Evolutionary conservation across 2,329 filamentous ascomycete species (phyloP), one percentile per base, ranked within the genome.

Genomic region (Ceratocystis papillata): DNA sequence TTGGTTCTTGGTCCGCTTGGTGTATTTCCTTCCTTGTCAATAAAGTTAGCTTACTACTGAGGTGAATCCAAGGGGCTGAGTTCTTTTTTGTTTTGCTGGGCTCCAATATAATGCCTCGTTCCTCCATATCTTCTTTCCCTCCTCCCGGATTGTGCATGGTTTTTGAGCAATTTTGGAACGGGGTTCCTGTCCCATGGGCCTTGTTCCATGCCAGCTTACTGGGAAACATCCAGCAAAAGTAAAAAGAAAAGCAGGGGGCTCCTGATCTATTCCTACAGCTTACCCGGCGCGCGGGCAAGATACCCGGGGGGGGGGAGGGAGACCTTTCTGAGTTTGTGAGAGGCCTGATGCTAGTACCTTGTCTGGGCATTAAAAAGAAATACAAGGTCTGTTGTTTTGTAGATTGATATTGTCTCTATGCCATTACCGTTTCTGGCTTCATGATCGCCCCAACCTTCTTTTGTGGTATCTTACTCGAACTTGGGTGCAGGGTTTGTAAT

Each of bases 381-480:
- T 6, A 10, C 12, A 53, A 12, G 25, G 48, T 1, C 48, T 20
- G 53, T 59, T 33, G 53, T 37, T 59, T 59, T 22, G 53, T 33
- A n/a, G 25, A 59, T 59, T 25, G 30, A 30, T 59, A n/a, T 59
- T 59, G 12, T 5, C 53, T 33, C 53, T 30, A n/a, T 59, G n/a
- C n/a, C 3, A 17, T 20, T 33, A 5, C 28, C n/a, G 20, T 57
- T 25, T 2, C 53, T 33, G 53, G 6, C 22, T 57, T 17, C 53
- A 25, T 59, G 53, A 59, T 59, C 25, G 28, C 33, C 53, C 53
- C 53, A 59, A 59, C 53, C 53, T 30, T 59, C 53, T 33, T 57
- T 30, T 17, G 25, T 59, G 53, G 6, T 59, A 33, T 30, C n/a
- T 22, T n/a, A 50, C 8, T 30, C 8, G 28, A 59, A 8, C 25